Evolutionary conservation across 2,329 filamentous ascomycete genomes (phyloP).

Genomic region (Coniochaeta ligniaria): DNA sequence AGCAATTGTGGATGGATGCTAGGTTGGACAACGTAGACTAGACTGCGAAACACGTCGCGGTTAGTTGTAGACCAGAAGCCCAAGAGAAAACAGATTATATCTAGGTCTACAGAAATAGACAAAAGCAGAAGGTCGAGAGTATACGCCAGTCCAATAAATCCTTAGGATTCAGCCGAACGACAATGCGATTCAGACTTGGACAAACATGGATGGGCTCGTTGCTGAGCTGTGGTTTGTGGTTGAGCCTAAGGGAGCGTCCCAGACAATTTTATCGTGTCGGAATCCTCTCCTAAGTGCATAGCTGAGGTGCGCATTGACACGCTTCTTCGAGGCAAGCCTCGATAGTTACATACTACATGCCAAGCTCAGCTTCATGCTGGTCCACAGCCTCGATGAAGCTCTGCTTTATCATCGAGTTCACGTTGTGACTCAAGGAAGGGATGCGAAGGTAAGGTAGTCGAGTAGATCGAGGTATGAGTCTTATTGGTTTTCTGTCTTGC

Average conservation of each 20-base stretch:
- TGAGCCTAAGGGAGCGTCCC: neutral
- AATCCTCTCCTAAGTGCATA: neutral
- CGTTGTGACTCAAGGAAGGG: too few relatives aligned
- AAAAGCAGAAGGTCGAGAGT: neutral
- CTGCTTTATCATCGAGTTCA: neutral
- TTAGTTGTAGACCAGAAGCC: neutral
- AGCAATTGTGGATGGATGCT: neutral
- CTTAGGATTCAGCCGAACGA: neutral
- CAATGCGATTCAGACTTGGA: neutral
- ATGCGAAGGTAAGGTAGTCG: neutral
- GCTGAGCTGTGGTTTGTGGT: neutral
- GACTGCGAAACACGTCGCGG: neutral
- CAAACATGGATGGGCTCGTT: neutral
- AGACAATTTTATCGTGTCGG: neutral
- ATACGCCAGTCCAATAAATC: neutral
- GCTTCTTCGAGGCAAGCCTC: neutral
- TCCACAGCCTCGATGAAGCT: neutral
- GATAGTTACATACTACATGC: neutral
- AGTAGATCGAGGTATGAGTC: neutral
- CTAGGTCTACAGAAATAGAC: neutral
- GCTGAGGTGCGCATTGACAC: neutral
- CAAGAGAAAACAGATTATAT: neutral
- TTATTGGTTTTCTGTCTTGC: neutral
- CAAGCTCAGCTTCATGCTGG: neutral
- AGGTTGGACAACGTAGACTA: neutral